phyloP scores from a whole-genome alignment of 2,329 filamentous ascomycete species.

The Fusarium anthophilum region DNA sequence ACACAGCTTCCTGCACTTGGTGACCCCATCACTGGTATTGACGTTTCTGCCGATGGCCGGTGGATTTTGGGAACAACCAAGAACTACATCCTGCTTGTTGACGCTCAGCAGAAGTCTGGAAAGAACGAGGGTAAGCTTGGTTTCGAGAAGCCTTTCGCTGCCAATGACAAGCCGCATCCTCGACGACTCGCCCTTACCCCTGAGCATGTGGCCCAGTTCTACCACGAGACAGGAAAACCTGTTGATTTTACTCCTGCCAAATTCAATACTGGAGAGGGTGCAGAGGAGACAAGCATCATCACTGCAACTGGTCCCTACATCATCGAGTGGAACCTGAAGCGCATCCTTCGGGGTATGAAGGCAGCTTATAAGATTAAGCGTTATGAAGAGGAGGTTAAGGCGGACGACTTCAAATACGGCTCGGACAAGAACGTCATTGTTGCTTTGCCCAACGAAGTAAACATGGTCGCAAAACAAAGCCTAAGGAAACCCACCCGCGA shows the following conservation, averaged over 20 bases:
- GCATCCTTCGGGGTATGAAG: slow-evolving; percentile 81
- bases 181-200: slow-evolving; percentile 89
- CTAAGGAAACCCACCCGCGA: slow-evolving; percentile 90
- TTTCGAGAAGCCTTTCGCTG: slow-evolving; percentile 92
- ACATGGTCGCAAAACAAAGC: slow-evolving; percentile 90
- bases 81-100: slow-evolving; percentile 94
- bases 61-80: slow-evolving; percentile 95
- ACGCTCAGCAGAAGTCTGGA: slow-evolving; percentile 87
- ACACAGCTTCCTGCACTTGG: slow-evolving; percentile 95
- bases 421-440: slow-evolving; percentile 99
- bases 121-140: slow-evolving; percentile 99
- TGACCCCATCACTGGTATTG: slow-evolving; percentile 92
- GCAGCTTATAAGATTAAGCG: slow-evolving; percentile 97
- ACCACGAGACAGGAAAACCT: slow-evolving; percentile 90
- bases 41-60: slow-evolving; percentile 93
- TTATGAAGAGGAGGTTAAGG: slow-evolving; percentile 94
- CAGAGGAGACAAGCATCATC: slow-evolving; percentile 91
- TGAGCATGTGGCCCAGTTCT: slow-evolving; percentile 94
- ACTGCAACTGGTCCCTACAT: slow-evolving; percentile 97
- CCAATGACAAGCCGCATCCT: slow-evolving; percentile 92
- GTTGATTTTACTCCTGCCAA: slow-evolving; percentile 90
- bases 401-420: slow-evolving; percentile 97
- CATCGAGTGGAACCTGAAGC: slow-evolving; percentile 94
- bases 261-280: slow-evolving; percentile 89
- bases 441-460: slow-evolving; percentile 94